phyloP scores from a whole-genome alignment of 768 basidiomycete genomes.

The Termitomyces sp. region DNA sequence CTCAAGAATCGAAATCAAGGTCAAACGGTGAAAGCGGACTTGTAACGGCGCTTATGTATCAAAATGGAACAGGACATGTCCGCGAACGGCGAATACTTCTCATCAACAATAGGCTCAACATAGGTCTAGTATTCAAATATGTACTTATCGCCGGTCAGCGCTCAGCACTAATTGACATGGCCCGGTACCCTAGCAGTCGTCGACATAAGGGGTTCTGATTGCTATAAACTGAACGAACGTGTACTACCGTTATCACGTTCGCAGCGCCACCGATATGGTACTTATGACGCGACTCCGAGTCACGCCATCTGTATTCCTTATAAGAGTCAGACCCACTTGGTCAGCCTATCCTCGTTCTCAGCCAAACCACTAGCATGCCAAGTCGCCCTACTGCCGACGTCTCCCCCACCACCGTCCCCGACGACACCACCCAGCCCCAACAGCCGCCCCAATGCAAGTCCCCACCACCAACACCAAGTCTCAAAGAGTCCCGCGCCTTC shows the following conservation, averaged over 20 bases:
- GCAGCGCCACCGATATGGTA: constrained; percentile 13
- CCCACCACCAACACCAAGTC: constrained; percentile 14
- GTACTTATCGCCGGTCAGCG: too few species aligned
- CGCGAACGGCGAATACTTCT: too few species aligned
- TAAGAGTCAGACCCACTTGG: constrained; percentile 5
- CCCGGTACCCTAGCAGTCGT: not conserved
- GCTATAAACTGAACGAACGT: not conserved
- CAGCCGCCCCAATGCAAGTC: not conserved
- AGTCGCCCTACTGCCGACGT: constrained; percentile 8
- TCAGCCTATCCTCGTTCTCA: not conserved
- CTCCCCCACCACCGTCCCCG: not conserved
- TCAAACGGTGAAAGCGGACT: too few species aligned
- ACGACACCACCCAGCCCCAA: not conserved
- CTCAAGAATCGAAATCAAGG: too few species aligned
- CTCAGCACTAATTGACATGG: too few species aligned
- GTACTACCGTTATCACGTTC: not conserved
- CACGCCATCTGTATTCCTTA: constrained; percentile 5
- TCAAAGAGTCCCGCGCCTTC: constrained; percentile 43
- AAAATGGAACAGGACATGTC: too few species aligned
- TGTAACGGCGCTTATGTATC: too few species aligned
- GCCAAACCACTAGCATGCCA: too few species aligned
- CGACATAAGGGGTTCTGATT: not conserved
- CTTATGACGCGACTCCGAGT: constrained; percentile 11
- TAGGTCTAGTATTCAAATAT: too few species aligned
- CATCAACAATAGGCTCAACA: too few species aligned